A percentile compares a stretch with the other conserved stretches of the same genome.
Evolutionary conservation across 768 basidiomycete species (phyloP).

Genomic region (Steccherinum ochraceum): DNA sequence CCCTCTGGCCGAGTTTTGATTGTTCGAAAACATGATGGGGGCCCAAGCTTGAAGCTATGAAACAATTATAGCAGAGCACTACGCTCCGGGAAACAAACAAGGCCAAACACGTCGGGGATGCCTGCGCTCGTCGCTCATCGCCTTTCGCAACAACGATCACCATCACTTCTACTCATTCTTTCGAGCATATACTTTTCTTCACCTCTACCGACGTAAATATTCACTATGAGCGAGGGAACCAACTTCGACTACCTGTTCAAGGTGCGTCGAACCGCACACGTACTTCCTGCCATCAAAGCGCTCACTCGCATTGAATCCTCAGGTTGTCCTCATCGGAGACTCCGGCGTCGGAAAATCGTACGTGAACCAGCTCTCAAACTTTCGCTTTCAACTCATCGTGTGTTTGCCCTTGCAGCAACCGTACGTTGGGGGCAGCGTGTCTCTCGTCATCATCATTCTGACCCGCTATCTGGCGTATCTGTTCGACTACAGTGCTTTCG

Average conservation of each 20-base stretch:
- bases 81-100: neutral
- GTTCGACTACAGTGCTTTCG: slow-evolving; percentile 73
- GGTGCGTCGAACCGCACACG: slow-evolving; percentile 37
- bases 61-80: too few species aligned
- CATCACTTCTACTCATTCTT: neutral
- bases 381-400: too few species aligned
- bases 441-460: neutral
- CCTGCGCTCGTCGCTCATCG: neutral
- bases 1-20: too few species aligned
- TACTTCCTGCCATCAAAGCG: neutral
- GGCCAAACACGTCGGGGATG: neutral
- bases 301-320: neutral
- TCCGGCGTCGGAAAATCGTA: slow-evolving; percentile 99
- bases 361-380: slow-evolving; percentile 31
- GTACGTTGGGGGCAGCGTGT: slow-evolving; percentile 35
- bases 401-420: slow-evolving; percentile 44
- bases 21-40: too few species aligned
- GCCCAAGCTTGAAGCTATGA: too few species aligned
- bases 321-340: slow-evolving; percentile 99
- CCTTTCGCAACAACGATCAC: neutral
- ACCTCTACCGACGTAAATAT: neutral
- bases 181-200: neutral
- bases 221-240: slow-evolving; percentile 79
- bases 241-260: slow-evolving; percentile 99
- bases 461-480: slow-evolving; percentile 4